Percentiles rank a stretch among this genome's conserved stretches.
Conservation (phyloP, 495 filamentous ascomycete species). For the Penicillium waksmanii region DNA sequence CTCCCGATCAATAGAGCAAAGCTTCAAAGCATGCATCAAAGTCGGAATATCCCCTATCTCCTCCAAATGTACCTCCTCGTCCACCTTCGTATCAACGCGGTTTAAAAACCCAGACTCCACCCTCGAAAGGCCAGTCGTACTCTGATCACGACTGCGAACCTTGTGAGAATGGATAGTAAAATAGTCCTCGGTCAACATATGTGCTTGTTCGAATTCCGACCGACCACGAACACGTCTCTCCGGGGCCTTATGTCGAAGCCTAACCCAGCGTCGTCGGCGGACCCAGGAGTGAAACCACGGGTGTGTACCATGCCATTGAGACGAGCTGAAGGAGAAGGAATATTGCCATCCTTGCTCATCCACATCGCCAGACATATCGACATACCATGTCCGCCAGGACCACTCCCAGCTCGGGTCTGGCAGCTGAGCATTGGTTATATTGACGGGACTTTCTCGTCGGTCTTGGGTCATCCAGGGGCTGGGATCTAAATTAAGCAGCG, state of each 20-base stretch:
- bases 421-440: constrained; percentile 87
- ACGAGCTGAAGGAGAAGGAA: constrained; percentile 79
- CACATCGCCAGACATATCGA: constrained; percentile 84
- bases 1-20: constrained; percentile 81
- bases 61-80: constrained; percentile 45
- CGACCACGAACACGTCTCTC: constrained; percentile 29
- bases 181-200: constrained; percentile 80
- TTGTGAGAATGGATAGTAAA: constrained; percentile 73
- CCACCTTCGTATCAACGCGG: constrained; percentile 30
- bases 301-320: constrained; percentile 89
- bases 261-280: constrained; percentile 82
- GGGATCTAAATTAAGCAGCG: constrained; percentile 86
- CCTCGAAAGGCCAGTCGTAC: constrained; percentile 32
- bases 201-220: constrained; percentile 48
- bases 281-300: constrained; percentile 94
- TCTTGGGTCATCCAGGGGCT: constrained; percentile 79
- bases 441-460: constrained; percentile 73
- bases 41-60: constrained; percentile 68
- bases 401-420: constrained; percentile 97
- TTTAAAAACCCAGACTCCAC: constrained; percentile 40
- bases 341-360: constrained; percentile 98
- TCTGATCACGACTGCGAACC: constrained; percentile 45
- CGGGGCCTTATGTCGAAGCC: constrained; percentile 69
- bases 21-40: constrained; percentile 66
- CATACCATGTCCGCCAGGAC: constrained; percentile 93